phyloP scores from a whole-genome alignment of 164 flowering plant species.

The Dillenia turbinata region DNA sequence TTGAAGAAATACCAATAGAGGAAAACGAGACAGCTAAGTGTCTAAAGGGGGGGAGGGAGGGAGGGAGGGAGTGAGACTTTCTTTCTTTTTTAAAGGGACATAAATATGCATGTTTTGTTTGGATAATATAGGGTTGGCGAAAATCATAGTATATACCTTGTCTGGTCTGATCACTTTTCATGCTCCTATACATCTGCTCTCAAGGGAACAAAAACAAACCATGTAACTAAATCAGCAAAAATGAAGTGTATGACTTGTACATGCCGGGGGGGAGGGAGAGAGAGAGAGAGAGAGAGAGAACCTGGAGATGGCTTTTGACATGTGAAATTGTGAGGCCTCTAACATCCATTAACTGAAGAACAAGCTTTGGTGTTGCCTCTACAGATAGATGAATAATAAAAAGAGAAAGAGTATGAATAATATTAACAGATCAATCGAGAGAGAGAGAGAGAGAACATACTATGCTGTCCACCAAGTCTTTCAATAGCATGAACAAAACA shows the following conservation, averaged over 20 bases:
- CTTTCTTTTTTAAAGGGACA: too few relatives aligned
- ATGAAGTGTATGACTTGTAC: background rate
- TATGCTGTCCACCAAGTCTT: slow-evolving; percentile 85
- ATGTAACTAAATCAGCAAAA: slow-evolving; percentile 4
- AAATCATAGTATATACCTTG: slow-evolving; percentile 31
- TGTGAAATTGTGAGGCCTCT: slow-evolving; percentile 85
- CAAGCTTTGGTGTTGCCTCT: slow-evolving; percentile 93
- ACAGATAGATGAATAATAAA: slow-evolving; percentile 3
- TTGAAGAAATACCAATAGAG: slow-evolving; percentile 15
- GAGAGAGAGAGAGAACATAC: slow-evolving; percentile 30
- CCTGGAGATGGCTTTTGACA: slow-evolving; percentile 97
- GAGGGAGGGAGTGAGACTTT: too few relatives aligned
- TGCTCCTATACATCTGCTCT: slow-evolving; percentile 76
- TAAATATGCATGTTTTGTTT: too few relatives aligned
- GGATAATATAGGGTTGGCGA: too few relatives aligned
- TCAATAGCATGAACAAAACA: slow-evolving; percentile 78
- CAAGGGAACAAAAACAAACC: background rate
- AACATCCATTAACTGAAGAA: slow-evolving; percentile 83
- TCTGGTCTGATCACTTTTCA: slow-evolving; percentile 46
- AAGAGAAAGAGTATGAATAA: background rate
- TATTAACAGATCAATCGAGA: background rate
- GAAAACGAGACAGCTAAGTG: slow-evolving; percentile 15
- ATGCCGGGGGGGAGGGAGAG: background rate
- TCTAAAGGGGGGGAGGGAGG: background rate
- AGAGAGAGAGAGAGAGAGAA: slow-evolving; percentile 6